Conservation (phyloP, 345 rosid genomes). For the Cardamine chenopodiifolia region DNA sequence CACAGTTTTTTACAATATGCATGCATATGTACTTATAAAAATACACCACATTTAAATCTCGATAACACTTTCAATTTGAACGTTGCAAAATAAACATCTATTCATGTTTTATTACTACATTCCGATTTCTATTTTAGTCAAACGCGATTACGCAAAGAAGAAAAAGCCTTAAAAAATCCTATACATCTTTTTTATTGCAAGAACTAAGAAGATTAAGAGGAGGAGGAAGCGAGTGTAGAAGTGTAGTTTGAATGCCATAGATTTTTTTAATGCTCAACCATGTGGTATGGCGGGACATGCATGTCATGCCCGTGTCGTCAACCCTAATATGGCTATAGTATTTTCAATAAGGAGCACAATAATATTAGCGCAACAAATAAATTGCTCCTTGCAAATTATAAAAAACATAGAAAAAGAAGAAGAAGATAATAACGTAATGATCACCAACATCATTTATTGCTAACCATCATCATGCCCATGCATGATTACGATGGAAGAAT, state of each 20-base stretch:
- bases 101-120: no score
- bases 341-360: constrained; percentile 15
- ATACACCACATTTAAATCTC: background rate
- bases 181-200: background rate
- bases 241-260: background rate
- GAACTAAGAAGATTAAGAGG: background rate
- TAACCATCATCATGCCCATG: constrained; percentile 33
- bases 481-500: constrained; percentile 36
- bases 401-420: background rate
- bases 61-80: background rate
- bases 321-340: background rate
- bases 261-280: constrained; percentile 12
- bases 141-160: background rate
- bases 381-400: background rate
- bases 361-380: constrained; percentile 1
- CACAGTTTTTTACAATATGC: background rate
- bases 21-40: background rate
- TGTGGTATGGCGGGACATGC: constrained; percentile 27
- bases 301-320: constrained; percentile 37
- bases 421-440: constrained; percentile 16
- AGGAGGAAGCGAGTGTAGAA: background rate
- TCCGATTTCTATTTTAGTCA: background rate
- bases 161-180: background rate
- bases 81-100: background rate
- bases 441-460: constrained; percentile 22